Base-by-base conservation (phyloP, 352 stramenopile species). In the Ophiocytium majus region DNA sequence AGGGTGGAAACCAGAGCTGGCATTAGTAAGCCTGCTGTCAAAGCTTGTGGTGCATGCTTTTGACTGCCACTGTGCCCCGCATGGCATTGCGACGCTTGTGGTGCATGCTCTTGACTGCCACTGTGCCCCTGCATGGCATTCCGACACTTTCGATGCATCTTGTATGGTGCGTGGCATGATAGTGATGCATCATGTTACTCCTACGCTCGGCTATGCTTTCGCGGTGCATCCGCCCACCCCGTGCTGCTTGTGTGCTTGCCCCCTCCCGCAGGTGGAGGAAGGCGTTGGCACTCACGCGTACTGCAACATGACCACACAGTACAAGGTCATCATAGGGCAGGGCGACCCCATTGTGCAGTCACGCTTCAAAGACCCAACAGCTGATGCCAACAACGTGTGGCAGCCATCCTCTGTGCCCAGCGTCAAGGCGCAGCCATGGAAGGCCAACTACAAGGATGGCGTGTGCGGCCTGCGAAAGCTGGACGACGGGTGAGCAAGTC, bases 391-490 rank as follows among this genome's bases (percentile, higher is more conserved):
- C 82, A 98, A 92, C 84, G 92, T 87, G 1, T 98, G 97, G 89
- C 86, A 91, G 10, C 91, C 94, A 0, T 88, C 92, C 43, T 97
- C 93, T 0, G 96, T 98, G 0, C 92, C 92, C 0, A 86, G 76
- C 34, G 90, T 97, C 49, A 96, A 97, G 76, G 92, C 92, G 5
- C 90, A 96, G 90, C 94, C 93, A 9, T 99, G 96, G 96, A 92
- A 92, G 32, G 91, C 91, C n/a, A 98, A 96, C 50, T 98, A 98
- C 88, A 95, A 95, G 86, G 96, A 98, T 78, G 94, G 94, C 23
- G 86, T 85, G 32, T 94, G 92, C 89, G 91, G 91, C 0, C 90
- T 92, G 49, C 88, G 89, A 14, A 88, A 90, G 76, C 86, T 92
- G 17, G 88, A 92, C 80, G 90, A 93, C 64, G 89, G 91, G 76